Evolutionary conservation across 139 green algal species (phyloP), one percentile per base, ranked within the genome.

Genomic region (Micractinium sp.): DNA sequence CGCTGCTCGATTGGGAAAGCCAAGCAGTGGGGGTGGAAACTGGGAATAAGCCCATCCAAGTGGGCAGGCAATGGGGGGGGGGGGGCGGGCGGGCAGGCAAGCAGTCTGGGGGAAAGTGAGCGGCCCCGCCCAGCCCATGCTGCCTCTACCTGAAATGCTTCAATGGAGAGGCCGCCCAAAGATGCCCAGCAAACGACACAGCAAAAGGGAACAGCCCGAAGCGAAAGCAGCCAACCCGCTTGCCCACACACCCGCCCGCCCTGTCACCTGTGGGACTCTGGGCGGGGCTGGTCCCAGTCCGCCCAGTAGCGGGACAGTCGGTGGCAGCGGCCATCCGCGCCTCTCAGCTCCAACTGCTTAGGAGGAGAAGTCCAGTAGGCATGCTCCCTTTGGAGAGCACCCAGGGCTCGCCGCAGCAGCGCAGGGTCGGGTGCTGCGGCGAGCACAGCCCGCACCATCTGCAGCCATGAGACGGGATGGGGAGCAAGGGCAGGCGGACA

Each of bases 301-400:
- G 97, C 97, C 23, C 94, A 95, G 91, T 99, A 99, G 15, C 97
- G 91, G 7, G 91, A 92, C 23, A 98, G 85, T 1, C 53, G 47
- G 92, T 96, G 92, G 14, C 87, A 31, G 27, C 35, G 67, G 25
- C 91, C 91, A 35, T 86, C 75, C 18, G 86, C 31, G 25, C 71
- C 85, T 22, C 56, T 39, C 61, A 96, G 86, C 22, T 23, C 38
- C 33, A 96, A 91, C 9, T 71, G 53, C 91, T 82, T 82, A 4
- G 38, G 41, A 3, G 35, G 13, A 27, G 20, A 69, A 15, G 92
- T 98, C 95, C 96, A 98, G 90, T 97, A 98, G 19, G 67, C 60
- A 85, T 98, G 94, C 91, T 99, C 96, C 0, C 9, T 33, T 22
- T 95, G 1, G 81, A 99, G 90, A 18, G 94, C 87, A 14, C 93